Percentiles rank a stretch among this genome's conserved stretches.
Conservation (phyloP, 2,329 filamentous ascomycete species). For the Curvularia hawaiiensis region DNA sequence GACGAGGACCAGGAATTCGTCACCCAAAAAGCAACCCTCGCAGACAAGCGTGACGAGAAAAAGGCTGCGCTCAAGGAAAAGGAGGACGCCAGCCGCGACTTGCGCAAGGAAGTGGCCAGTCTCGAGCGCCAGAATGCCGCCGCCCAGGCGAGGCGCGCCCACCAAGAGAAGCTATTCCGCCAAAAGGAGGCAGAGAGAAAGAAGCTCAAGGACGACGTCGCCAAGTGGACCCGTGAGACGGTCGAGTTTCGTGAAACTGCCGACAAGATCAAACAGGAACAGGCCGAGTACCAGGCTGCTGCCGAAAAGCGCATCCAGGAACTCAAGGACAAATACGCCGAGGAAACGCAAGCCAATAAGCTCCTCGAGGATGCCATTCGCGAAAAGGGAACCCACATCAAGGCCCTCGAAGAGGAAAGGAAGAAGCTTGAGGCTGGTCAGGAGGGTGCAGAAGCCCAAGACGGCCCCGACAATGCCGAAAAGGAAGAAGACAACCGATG, state of each 20-base stretch:
- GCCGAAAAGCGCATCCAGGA: constrained; percentile 49
- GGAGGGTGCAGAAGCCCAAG: constrained; percentile 47
- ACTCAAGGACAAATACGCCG: constrained; percentile 48
- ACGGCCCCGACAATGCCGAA: constrained; percentile 49
- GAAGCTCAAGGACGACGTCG: constrained; percentile 72
- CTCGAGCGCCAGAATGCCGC: constrained; percentile 82
- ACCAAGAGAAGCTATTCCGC: constrained; percentile 74
- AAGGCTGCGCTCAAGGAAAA: constrained; percentile 82
- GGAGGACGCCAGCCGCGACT: constrained; percentile 83
- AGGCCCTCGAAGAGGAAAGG: constrained; percentile 72
- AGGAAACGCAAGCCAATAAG: constrained; percentile 57
- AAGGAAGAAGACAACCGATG: constrained; percentile 60
- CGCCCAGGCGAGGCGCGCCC: constrained; percentile 76
- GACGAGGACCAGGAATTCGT: constrained; percentile 62
- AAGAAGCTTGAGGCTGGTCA: constrained; percentile 58
- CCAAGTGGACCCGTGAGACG: constrained; percentile 71
- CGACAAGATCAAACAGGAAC: constrained; percentile 52
- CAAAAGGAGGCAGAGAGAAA: constrained; percentile 71
- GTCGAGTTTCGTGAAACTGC: constrained; percentile 60
- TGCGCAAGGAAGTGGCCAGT: constrained; percentile 79
- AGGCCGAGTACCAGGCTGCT: constrained; percentile 40
- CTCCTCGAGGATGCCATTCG: constrained; percentile 75
- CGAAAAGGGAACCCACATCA: constrained; percentile 72
- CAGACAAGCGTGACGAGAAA: constrained; percentile 79
- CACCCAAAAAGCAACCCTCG: constrained; percentile 57